phyloP scores from a whole-genome alignment of 805 yeast genomes.

The Kuraishia cidri region DNA sequence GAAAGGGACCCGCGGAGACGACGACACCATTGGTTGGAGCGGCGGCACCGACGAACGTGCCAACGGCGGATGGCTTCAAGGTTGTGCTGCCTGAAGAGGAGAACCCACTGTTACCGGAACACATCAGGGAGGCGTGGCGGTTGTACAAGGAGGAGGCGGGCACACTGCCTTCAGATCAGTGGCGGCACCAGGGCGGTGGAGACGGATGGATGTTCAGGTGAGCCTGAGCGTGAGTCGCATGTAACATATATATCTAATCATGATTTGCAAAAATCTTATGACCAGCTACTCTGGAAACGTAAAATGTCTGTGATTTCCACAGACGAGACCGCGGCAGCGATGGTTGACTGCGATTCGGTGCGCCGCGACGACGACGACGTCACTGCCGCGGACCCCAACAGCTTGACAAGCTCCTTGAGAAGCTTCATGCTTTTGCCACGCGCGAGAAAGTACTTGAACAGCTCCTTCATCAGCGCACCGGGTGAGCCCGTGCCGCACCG shows the following conservation, averaged over 20 bases:
- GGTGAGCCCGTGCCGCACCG: conserved; percentile 25
- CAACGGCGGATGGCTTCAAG: conserved; percentile 1
- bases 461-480: conserved; percentile 26
- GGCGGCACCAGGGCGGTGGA: conserved; percentile 67
- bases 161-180: conserved; percentile 47
- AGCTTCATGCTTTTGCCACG: conserved; percentile 31
- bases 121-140: conserved; percentile 85
- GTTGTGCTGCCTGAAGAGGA: conserved; percentile 16
- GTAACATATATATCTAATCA: too few relatives aligned
- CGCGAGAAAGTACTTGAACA: conserved; percentile 30
- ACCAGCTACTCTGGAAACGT: too few relatives aligned
- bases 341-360: too few relatives aligned
- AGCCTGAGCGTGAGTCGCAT: too few relatives aligned
- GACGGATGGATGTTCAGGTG: conserved; percentile 65
- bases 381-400: too few relatives aligned
- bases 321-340: too few relatives aligned
- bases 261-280: too few relatives aligned
- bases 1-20: conserved; percentile 17
- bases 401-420: too few relatives aligned
- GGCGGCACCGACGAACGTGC: neutral
- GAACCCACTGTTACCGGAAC: conserved; percentile 73
- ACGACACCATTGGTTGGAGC: neutral
- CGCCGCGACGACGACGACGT: too few relatives aligned
- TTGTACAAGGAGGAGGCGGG: conserved; percentile 60
- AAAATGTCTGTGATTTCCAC: too few relatives aligned